phyloP scores from a whole-genome alignment of 192 early-diverging fungal species.

The Podila verticillata region DNA sequence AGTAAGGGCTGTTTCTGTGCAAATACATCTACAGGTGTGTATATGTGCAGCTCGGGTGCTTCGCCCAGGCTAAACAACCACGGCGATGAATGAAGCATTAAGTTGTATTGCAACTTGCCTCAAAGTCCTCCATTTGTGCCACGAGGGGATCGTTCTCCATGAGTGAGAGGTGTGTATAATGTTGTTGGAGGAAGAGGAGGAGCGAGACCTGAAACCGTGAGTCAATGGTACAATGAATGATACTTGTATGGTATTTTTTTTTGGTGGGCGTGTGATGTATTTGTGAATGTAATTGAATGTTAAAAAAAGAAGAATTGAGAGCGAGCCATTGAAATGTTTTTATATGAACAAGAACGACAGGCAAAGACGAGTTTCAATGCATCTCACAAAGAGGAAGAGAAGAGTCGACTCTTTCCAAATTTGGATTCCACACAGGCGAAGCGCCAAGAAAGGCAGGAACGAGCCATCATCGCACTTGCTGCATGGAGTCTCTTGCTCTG shows the following conservation, averaged over 20 bases:
- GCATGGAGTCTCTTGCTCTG: too few species aligned
- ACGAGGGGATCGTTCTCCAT: slow-evolving; percentile 40
- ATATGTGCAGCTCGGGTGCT: too few species aligned
- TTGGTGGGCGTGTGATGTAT: not conserved
- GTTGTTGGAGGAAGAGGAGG: not conserved
- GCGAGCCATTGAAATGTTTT: not conserved
- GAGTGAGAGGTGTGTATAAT: not conserved
- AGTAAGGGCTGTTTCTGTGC: not conserved
- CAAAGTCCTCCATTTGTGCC: slow-evolving; percentile 48
- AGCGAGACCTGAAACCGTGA: slow-evolving; percentile 7
- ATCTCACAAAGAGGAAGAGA: too few species aligned
- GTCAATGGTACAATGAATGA: not conserved
- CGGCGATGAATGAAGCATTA: too few species aligned
- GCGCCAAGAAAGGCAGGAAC: too few species aligned
- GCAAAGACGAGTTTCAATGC: too few species aligned
- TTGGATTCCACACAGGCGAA: too few species aligned
- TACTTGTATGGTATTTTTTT: not conserved
- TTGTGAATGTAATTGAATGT: not conserved
- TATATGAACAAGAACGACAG: too few species aligned
- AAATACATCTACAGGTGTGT: not conserved
- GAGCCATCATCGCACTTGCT: too few species aligned
- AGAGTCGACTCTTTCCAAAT: too few species aligned
- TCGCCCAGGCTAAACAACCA: too few species aligned
- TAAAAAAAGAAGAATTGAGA: slow-evolving; percentile 3
- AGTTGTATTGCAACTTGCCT: slow-evolving; percentile 5